phyloP scores from a whole-genome alignment of 768 basidiomycete genomes.

The Rhodotorula paludigena region DNA sequence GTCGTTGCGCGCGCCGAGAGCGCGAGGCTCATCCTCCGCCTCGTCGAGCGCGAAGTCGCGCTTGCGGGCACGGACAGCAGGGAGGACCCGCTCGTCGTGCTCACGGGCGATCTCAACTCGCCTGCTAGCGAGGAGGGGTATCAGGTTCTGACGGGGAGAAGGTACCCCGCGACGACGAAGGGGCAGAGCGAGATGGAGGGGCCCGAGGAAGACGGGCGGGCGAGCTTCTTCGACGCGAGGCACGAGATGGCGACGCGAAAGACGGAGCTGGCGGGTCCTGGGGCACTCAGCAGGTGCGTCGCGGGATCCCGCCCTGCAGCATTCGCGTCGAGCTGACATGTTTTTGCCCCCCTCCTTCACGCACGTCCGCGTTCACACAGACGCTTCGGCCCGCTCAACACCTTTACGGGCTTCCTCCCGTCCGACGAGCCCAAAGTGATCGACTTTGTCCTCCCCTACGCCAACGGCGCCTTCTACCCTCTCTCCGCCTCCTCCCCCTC shows the following conservation, averaged over 20 bases:
- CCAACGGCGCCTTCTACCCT: slow-evolving; percentile 19
- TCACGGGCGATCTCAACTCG: slow-evolving; percentile 48
- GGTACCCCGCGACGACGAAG: neutral
- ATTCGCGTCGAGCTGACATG: no score
- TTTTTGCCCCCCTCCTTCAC: neutral
- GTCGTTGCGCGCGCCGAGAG: slow-evolving; percentile 42
- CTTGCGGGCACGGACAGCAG: slow-evolving; percentile 1
- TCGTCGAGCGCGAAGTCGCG: slow-evolving; percentile 30
- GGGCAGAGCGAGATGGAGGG: neutral
- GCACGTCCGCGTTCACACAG: neutral
- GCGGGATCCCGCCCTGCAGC: no score
- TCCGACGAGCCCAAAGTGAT: slow-evolving; percentile 21
- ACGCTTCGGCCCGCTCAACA: slow-evolving; percentile 34
- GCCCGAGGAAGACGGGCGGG: neutral
- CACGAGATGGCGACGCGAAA: slow-evolving; percentile 26
- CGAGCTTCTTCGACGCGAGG: slow-evolving; percentile 30
- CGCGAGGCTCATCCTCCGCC: slow-evolving; percentile 44
- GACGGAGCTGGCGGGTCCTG: slow-evolving; percentile 1
- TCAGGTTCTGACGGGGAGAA: slow-evolving; percentile 40
- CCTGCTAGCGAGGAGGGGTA: slow-evolving; percentile 46
- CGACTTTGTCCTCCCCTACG: slow-evolving; percentile 34
- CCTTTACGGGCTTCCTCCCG: slow-evolving; percentile 36
- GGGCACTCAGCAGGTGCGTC: slow-evolving; percentile 19
- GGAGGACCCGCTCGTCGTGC: slow-evolving; percentile 39
- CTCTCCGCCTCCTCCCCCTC: neutral